Base-by-base conservation (phyloP, 2,329 filamentous ascomycete genomes). In the Colletotrichum incanum region DNA sequence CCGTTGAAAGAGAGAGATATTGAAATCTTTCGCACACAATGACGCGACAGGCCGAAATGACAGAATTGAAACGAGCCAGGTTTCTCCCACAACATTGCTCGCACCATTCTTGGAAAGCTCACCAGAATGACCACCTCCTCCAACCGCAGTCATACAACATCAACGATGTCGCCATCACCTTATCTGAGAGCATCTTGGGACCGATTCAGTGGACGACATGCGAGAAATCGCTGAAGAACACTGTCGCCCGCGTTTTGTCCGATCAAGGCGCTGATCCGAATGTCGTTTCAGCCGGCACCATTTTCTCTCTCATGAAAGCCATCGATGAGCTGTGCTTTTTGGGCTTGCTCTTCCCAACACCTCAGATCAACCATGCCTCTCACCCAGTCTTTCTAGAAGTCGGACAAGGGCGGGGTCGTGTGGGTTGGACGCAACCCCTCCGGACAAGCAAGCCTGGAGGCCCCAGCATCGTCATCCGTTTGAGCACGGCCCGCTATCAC, bases 401-500 rank as follows among this genome's bases (percentile, higher is more conserved):
- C 54, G 65, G 69, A 55, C 69, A 69, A 14, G 31, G 43, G 37
- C 69, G 52, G 52, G 69, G 69, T 54, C 59, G 65, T 23, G 65
- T 72, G 31, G 69, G 69, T 26, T 72, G 69, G 69, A 72, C 69
- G 31, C 69, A 72, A 31, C 56, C 65, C 37, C 59, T 72, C 26
- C 65, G 54, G 43, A 26, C 45, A n/a, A 34, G n/a, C 20, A 72
- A 59, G 34, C 47, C 69, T 11, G 69, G 69, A 14, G 43, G 39
- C 39, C 59, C 65, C 28, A 72, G 59, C 65, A 69, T 72, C 59
- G 45, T 47, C n/a, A 72, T 72, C 65, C 69, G 65, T n/a, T n/a
- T 72, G 69, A 72, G 65, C 69, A 72, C 69, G 31, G 59, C 59
- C 58, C 69, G 69, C 52, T 52, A 72, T 54, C 65, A 31, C 45